These are phyloP conservation scores for Glycine latifolia DNA, from an alignment of 306 rosid genomes.

Conservation along the genomic window DNA sequence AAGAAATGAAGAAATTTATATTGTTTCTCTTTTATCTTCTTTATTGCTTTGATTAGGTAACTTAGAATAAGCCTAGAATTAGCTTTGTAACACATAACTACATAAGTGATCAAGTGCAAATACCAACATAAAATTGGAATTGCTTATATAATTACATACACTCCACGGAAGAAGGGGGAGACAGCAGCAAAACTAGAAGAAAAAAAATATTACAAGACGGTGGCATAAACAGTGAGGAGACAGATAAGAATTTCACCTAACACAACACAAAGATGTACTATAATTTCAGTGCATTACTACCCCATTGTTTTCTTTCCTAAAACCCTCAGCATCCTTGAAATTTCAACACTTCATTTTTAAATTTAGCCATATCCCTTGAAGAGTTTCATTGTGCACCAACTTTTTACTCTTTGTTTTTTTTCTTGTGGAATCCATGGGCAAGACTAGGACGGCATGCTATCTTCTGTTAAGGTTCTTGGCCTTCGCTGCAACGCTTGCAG, in stretches of 20 bases:
- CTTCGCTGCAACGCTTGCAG: slow-evolving; percentile 69
- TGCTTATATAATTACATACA: neutral
- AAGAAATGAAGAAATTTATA: too few relatives aligned
- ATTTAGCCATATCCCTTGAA: slow-evolving; percentile 31
- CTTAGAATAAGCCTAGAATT: too few relatives aligned
- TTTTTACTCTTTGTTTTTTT: neutral
- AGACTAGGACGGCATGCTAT: slow-evolving; percentile 55
- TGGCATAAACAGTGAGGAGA: neutral
- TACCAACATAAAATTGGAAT: slow-evolving; percentile 4
- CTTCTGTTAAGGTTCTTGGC: slow-evolving; percentile 71
- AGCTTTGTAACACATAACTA: too few relatives aligned
- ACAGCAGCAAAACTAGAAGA: slow-evolving; percentile 44
- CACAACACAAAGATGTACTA: slow-evolving; percentile 26
- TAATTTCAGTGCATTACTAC: slow-evolving; percentile 21
- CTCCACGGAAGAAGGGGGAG: slow-evolving; percentile 12
- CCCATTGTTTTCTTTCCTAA: too few relatives aligned
- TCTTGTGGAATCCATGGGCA: slow-evolving; percentile 46
- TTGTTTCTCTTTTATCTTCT: too few relatives aligned
- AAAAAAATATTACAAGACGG: slow-evolving; percentile 8
- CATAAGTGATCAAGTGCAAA: neutral
- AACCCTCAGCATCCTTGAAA: neutral
- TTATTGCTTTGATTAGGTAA: too few relatives aligned
- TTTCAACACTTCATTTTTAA: slow-evolving; percentile 22
- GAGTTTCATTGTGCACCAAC: slow-evolving; percentile 34
- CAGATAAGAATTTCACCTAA: slow-evolving; percentile 60